Evolutionary conservation across 768 basidiomycete genomes (phyloP).

Genomic region (Russula brevipes): DNA sequence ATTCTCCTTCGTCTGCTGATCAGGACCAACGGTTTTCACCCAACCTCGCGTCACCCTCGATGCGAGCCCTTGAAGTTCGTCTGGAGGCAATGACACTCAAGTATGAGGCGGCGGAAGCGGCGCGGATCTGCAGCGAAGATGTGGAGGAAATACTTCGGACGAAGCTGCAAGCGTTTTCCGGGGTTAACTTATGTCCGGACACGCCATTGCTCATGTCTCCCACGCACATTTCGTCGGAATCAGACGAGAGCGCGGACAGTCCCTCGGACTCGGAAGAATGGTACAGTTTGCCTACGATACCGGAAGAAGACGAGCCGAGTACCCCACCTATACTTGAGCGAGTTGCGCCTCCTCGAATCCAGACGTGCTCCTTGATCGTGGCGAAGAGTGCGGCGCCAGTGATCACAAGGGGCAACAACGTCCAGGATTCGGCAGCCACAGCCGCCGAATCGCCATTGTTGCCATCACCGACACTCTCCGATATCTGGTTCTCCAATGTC

Average conservation of each 20-base stretch:
- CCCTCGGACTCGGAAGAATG: not conserved
- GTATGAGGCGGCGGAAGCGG: constrained; percentile 24
- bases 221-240: not conserved
- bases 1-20: not conserved
- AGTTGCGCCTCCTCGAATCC: constrained; percentile 3
- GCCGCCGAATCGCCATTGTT: constrained; percentile 10
- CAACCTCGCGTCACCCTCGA: not conserved
- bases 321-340: not conserved
- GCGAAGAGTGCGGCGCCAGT: not conserved
- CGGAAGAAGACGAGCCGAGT: constrained; percentile 15
- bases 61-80: constrained; percentile 7
- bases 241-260: not conserved
- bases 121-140: constrained; percentile 22
- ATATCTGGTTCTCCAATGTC: constrained; percentile 21
- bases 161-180: constrained; percentile 4
- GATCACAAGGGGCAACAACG: not conserved
- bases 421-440: not conserved
- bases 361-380: not conserved
- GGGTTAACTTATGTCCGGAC: not conserved
- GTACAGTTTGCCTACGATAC: constrained; percentile 2
- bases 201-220: not conserved
- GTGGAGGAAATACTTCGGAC: constrained; percentile 20
- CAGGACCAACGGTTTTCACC: not conserved
- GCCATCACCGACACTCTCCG: constrained; percentile 20
- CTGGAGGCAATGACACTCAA: constrained; percentile 23